phyloP scores from a whole-genome alignment of 176 grass and related monocot species.

The Cenchrus americanus region DNA sequence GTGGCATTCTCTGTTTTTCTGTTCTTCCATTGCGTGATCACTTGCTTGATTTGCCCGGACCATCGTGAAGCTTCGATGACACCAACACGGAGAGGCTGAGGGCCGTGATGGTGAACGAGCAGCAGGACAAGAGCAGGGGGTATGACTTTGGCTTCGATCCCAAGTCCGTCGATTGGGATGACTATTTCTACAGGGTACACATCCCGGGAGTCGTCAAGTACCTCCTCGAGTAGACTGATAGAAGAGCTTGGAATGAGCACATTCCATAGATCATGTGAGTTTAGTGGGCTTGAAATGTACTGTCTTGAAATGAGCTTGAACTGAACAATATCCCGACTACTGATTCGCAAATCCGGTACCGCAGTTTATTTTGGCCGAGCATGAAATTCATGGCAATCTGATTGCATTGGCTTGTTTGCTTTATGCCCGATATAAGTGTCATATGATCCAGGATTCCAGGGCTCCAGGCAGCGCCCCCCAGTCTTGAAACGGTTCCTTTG shows the following conservation, averaged over 20 bases:
- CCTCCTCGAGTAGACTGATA: background rate
- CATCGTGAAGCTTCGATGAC: conserved; percentile 8
- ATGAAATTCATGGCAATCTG: no score
- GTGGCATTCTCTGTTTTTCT: accelerated
- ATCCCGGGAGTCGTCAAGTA: conserved; percentile 42
- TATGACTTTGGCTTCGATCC: conserved; percentile 26
- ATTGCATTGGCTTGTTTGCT: no score
- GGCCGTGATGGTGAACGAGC: background rate
- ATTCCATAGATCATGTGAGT: background rate
- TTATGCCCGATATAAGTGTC: no score
- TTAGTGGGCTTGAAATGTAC: background rate
- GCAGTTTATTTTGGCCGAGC: no score
- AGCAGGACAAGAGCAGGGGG: background rate
- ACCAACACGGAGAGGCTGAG: conserved; percentile 23
- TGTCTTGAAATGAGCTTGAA: no score
- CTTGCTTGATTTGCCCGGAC: background rate
- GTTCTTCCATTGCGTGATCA: background rate
- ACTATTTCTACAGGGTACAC: conserved; percentile 45
- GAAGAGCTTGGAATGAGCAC: background rate
- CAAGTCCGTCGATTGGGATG: conserved; percentile 14
- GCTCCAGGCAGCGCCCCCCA: no score
- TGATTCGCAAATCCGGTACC: no score
- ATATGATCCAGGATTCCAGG: no score
- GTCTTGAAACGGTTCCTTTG: no score
- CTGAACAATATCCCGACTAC: no score